Base-by-base conservation (phyloP, 768 basidiomycete species). In the Strobilomyces dryophilus region DNA sequence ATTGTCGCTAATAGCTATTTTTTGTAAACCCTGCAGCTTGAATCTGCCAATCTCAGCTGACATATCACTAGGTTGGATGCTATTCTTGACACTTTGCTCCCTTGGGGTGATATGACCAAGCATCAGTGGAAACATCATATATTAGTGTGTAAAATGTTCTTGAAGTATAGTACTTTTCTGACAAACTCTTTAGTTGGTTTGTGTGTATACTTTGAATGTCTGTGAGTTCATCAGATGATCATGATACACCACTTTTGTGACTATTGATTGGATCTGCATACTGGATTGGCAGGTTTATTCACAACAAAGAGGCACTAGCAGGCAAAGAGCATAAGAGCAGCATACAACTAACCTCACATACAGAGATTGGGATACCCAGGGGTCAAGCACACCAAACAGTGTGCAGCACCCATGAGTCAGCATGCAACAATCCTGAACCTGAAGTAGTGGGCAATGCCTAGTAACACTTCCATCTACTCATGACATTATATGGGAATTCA, bases 161-260 rank as follows among this genome's bases (percentile, higher is more conserved):
- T 7, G 17, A 17, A 27, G 26, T 24, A 14, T 6, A 7, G 26
- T 4, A 10, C 26, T 27, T 14, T 24, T 26, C 36, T 47, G 26
- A 47, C 35, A 14, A 2, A 18, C 24, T 11, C 40, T 8, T 37
- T 43, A 64, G 62, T 37, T 62, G 61, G 61, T 37, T 64, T 8
- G 58, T 60, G 5, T 46, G 40, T 37, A 27, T 49, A 10, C 52
- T 64, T 17, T 64, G 61, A 56, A 35, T 60, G n/a, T 52, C 55
- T 15, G 61, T 64, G 31, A 44, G 62, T 62, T 5, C 2, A n/a
- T 32, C 8, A 15, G 17, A 15, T 8, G 27, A 43, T 27, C 26
- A 14, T 27, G 3, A 27, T 6, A 27, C 8, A 7, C 27, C n/a
- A 1, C 41, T 18, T 44, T 40, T 1, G 15, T 12, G 8, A 39